Percentiles rank a stretch among this genome's conserved stretches.
Conservation (phyloP, 2,329 filamentous ascomycete genomes). For the Arthroderma sp. region DNA sequence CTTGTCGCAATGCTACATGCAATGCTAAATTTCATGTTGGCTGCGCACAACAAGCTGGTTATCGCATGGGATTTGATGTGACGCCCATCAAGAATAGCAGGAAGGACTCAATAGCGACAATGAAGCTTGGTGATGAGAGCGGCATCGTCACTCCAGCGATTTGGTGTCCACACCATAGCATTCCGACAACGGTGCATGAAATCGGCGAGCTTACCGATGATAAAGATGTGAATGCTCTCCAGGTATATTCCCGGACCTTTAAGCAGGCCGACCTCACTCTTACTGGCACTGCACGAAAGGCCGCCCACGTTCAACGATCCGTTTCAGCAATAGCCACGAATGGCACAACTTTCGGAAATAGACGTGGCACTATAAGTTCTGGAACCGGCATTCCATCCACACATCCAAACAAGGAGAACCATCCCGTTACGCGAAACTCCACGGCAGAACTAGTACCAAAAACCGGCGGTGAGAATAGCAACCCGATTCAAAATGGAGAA, state of each 20-base stretch:
- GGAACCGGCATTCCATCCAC: no score
- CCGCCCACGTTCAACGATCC: conserved; percentile 48
- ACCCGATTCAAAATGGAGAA: background rate
- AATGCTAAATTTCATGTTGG: conserved; percentile 62
- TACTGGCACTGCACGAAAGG: conserved; percentile 86
- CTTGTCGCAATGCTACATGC: conserved; percentile 51
- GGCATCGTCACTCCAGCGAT: conserved; percentile 75
- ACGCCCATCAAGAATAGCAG: conserved; percentile 79
- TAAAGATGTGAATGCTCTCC: conserved; percentile 62
- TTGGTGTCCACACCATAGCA: conserved; percentile 83
- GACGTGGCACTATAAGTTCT: no score
- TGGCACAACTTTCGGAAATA: background rate
- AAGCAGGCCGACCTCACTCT: conserved; percentile 87
- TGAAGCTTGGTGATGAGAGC: conserved; percentile 66
- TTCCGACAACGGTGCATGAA: conserved; percentile 59
- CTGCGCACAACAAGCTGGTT: conserved; percentile 74
- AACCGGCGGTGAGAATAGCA: no score
- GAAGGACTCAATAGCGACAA: conserved; percentile 64
- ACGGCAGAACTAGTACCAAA: no score
- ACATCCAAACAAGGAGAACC: no score
- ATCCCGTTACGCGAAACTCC: no score
- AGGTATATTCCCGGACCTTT: conserved; percentile 76
- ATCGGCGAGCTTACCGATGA: conserved; percentile 65
- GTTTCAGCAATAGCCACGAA: conserved; percentile 30
- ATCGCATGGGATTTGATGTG: conserved; percentile 79